Percentiles rank a stretch among this genome's conserved stretches.
Conservation (phyloP, 495 filamentous ascomycete genomes). For the Hamigera avellanea region DNA sequence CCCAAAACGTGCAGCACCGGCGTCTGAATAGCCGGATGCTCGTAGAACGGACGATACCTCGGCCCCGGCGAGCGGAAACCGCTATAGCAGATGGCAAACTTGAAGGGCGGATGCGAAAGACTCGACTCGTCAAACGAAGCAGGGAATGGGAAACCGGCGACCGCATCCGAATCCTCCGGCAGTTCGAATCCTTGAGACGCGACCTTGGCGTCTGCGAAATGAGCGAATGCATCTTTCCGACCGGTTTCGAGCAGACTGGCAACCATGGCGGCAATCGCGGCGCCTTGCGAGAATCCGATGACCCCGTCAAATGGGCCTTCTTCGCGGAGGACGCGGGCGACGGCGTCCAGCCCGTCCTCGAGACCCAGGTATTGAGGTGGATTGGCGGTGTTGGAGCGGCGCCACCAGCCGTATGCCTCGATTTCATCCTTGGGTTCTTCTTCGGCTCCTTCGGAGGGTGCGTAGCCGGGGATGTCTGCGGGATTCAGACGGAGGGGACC, state of each 20-base stretch:
- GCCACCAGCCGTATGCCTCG: conserved; percentile 80
- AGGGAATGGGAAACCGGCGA: conserved; percentile 33
- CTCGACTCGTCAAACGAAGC: conserved; percentile 31
- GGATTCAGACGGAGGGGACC: conserved; percentile 45
- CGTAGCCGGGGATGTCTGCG: conserved; percentile 63
- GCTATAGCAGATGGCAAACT: conserved; percentile 68
- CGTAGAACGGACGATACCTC: conserved; percentile 59
- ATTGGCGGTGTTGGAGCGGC: conserved; percentile 37
- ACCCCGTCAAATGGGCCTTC: conserved; percentile 60
- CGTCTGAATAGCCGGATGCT: conserved; percentile 57
- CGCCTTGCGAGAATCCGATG: conserved; percentile 68
- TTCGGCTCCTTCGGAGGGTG: conserved; percentile 14
- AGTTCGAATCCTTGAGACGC: conserved; percentile 1
- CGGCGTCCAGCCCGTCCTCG: conserved; percentile 43
- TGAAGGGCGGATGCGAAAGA: conserved; percentile 46
- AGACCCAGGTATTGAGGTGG: conserved; percentile 54
- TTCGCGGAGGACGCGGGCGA: conserved; percentile 48
- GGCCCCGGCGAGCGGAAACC: conserved; percentile 62
- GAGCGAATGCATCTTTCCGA: conserved; percentile 35
- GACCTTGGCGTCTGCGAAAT: conserved; percentile 7
- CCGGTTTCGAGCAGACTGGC: conserved; percentile 55
- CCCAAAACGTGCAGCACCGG: conserved; percentile 76
- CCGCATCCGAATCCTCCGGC: conserved; percentile 6
- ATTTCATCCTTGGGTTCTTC: conserved; percentile 24
- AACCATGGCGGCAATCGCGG: conserved; percentile 48